Evolutionary conservation across 129 eudicot species (phyloP), one percentile per base, ranked within the genome.

Genomic region (Tanacetum coccineum): DNA sequence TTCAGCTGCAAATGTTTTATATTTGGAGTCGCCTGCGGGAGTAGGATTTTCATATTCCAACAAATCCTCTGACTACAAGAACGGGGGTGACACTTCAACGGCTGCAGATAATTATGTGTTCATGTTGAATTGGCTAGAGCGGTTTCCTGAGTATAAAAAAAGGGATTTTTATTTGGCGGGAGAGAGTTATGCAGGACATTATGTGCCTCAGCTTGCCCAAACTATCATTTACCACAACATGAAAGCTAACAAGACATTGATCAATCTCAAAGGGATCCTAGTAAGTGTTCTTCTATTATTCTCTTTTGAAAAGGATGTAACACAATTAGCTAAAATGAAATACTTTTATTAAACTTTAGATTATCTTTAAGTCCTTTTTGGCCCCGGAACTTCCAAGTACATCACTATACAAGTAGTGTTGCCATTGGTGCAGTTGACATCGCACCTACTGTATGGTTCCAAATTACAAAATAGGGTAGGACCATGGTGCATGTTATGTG

Each of bases 121-220:
- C 60, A 64, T 89, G 45, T 58, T 83, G 67, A 89, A 89, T 70
- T 90, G 97, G 97, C 63, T 90, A 0, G 86, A 90, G 55, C 82
- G 91, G 28, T 90, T 90, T 76, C 95, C 95, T 0, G 95, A 90
- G 60, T 87, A 84, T 58, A 82, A 87, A 59, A 62, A 61, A 10
- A 78, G 95, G 40, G 91, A 87, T 1, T 62, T 90, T 62, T 90
- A 83, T 70, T 72, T 90, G 3, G 47, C 95, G 0, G 97, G 97
- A 2, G 97, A 90, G 70, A 87, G 95, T 21, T 90, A 87, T 7
- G 93, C 94, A 0, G 96, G 96, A 11, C 96, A 85, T 62, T 91
- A 91, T 13, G 96, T 87, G 18, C 98, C 98, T 66, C 94, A 87
- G 5, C 83, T 91, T n/a, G 98, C 96, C 20, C 88, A 85, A n/a